Percentiles rank a stretch among this genome's conserved stretches.
phyloP scores from a whole-genome alignment of 2,329 filamentous ascomycete genomes.

The Scedosporium aurantiacum region DNA sequence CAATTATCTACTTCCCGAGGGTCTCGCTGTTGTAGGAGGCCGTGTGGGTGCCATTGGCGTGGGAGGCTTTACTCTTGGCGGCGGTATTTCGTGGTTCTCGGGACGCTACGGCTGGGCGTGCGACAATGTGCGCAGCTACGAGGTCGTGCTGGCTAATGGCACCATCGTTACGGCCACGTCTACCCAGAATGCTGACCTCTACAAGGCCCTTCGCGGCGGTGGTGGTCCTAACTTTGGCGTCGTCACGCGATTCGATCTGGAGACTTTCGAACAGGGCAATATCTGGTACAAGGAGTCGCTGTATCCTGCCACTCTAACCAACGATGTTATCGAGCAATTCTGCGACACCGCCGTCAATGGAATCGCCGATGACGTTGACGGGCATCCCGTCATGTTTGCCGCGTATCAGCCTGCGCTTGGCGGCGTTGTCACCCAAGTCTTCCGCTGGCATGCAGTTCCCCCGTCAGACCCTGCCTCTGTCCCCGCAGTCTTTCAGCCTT shows the following conservation, averaged over 20 bases:
- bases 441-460: slow-evolving; percentile 6
- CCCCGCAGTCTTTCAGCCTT: neutral
- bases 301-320: neutral
- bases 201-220: slow-evolving; percentile 44
- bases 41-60: slow-evolving; percentile 24
- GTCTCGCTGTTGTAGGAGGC: slow-evolving; percentile 30
- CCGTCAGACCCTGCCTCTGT: neutral
- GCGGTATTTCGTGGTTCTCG: slow-evolving; percentile 14
- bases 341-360: slow-evolving; percentile 12
- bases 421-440: slow-evolving; percentile 15
- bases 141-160: slow-evolving; percentile 34
- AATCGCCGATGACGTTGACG: slow-evolving; percentile 4
- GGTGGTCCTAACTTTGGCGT: slow-evolving; percentile 48
- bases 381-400: slow-evolving; percentile 16
- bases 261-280: slow-evolving; percentile 22
- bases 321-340: slow-evolving; percentile 10
- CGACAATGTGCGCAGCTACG: slow-evolving; percentile 31
- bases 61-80: slow-evolving; percentile 18
- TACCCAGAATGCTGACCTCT: slow-evolving; percentile 36
- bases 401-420: slow-evolving; percentile 19
- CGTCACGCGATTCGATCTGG: slow-evolving; percentile 36
- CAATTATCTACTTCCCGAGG: slow-evolving; percentile 16
- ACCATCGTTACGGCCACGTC: slow-evolving; percentile 28
- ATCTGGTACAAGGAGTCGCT: slow-evolving; percentile 22
- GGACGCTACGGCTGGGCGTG: slow-evolving; percentile 29